phyloP scores from a whole-genome alignment of 805 yeast genomes.

The Jamesozyma spencerorum region DNA sequence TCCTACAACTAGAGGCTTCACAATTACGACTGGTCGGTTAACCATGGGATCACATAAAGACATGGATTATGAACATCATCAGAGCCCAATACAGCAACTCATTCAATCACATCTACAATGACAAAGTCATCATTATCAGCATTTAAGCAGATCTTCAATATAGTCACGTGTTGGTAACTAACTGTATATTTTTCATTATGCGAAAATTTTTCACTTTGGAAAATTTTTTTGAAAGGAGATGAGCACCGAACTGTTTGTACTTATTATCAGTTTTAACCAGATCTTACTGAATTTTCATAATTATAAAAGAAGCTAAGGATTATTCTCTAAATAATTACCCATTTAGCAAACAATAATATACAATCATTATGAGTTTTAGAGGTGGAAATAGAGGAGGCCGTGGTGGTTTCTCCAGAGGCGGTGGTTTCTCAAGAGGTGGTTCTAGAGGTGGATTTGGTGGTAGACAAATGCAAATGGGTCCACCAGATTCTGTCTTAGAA shows the following conservation, averaged over 20 bases:
- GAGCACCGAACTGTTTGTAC: constrained; percentile 1
- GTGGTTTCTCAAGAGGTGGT: constrained; percentile 29
- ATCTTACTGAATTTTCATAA: no score
- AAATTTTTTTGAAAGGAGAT: constrained; percentile 5
- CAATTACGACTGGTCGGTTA: no score
- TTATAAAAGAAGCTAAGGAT: neutral
- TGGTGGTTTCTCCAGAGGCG: constrained; percentile 29
- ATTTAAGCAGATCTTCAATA: no score
- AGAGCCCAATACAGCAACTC: no score
- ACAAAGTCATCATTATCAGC: no score
- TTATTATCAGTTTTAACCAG: neutral
- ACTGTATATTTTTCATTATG: neutral
- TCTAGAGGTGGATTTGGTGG: constrained; percentile 35
- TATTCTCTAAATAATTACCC: neutral
- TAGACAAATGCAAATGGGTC: constrained; percentile 77
- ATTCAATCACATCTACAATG: no score
- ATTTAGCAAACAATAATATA: neutral
- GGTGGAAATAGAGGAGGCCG: constrained; percentile 18
- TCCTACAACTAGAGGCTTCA: no score
- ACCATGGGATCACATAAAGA: no score
- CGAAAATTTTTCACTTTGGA: constrained; percentile 1
- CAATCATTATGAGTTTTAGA: constrained; percentile 33
- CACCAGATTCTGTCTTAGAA: constrained; percentile 90
- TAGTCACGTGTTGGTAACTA: neutral
- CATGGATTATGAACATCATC: no score